A percentile compares a stretch with the other conserved stretches of the same genome.
phyloP scores from a whole-genome alignment of 257 asterid genomes.

The Datura wrightii region DNA sequence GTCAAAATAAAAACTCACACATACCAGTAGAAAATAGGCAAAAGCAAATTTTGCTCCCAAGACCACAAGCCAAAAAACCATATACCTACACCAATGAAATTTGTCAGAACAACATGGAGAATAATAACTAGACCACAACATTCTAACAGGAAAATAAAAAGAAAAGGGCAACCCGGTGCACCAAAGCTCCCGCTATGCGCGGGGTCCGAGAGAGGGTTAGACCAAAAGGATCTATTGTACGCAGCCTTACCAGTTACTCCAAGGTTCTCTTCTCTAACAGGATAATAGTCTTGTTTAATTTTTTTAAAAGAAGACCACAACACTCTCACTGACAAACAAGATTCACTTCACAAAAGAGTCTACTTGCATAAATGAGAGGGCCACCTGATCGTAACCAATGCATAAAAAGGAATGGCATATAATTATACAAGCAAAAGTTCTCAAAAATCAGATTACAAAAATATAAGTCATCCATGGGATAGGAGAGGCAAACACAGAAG shows the following conservation, averaged over 20 bases:
- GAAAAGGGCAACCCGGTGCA: too few species aligned
- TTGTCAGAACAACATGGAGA: constrained; percentile 9
- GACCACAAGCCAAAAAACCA: constrained; percentile 86
- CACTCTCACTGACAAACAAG: background rate
- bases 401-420: background rate
- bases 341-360: background rate
- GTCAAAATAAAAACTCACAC: constrained; percentile 41
- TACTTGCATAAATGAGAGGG: constrained; percentile 17
- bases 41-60: constrained; percentile 87
- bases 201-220: too few species aligned
- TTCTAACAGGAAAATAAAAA: background rate
- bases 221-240: too few species aligned
- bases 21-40: constrained; percentile 87
- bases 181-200: too few species aligned
- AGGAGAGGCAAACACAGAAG: constrained; percentile 3
- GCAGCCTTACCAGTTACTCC: too few species aligned
- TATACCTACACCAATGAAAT: constrained; percentile 65
- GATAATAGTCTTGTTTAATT: background rate
- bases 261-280: background rate
- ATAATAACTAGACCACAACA: background rate
- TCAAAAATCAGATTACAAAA: background rate
- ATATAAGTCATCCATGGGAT: background rate
- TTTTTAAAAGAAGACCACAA: background rate
- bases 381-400: background rate
- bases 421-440: constrained; percentile 4